Percentiles rank a stretch among this genome's conserved stretches.
These are phyloP conservation scores for Leccinum solheimii DNA, from an alignment of 1,284 basidiomycete species.

Conservation along the genomic window DNA sequence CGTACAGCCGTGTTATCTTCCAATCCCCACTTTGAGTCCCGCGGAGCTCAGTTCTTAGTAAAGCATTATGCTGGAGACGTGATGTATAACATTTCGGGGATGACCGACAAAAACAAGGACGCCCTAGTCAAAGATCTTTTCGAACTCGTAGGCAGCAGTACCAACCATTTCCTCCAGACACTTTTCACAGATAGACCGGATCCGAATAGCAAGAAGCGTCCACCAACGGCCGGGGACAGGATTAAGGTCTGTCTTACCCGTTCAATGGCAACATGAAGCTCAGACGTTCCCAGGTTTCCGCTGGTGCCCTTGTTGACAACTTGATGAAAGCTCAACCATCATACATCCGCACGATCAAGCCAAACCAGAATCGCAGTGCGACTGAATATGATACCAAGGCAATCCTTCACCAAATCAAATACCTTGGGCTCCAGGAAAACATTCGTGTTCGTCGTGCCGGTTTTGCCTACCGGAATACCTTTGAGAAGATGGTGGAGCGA, in stretches of 20 bases:
- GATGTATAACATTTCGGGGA: constrained; percentile 95
- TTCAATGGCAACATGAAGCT: constrained; percentile 6
- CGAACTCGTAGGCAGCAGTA: constrained; percentile 81
- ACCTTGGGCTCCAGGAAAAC: constrained; percentile 98
- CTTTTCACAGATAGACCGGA: constrained; percentile 96
- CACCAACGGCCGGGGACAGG: constrained; percentile 96
- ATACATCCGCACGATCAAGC: constrained; percentile 99
- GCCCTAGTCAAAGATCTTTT: constrained; percentile 93
- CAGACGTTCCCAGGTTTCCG: constrained; percentile 63
- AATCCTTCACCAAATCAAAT: constrained; percentile 98
- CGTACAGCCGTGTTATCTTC: constrained; percentile 78
- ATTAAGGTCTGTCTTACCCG: constrained; percentile 72
- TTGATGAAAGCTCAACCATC: constrained; percentile 96
- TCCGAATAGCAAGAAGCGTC: constrained; percentile 96
- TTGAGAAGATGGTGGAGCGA: constrained; percentile 98
- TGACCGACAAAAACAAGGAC: constrained; percentile 99
- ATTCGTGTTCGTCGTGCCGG: constrained; percentile 96
- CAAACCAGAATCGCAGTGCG: constrained; percentile 94
- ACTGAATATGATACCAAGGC: constrained; percentile 94
- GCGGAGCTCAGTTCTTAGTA: constrained; percentile 87
- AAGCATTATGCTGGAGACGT: constrained; percentile 98
- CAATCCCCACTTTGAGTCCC: constrained; percentile 91
- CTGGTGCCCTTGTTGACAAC: constrained; percentile 93
- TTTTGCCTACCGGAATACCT: constrained; percentile 97
- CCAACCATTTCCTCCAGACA: constrained; percentile 82